Conservation (phyloP, 495 filamentous ascomycete genomes). For the Penicillium robsamsonii region DNA sequence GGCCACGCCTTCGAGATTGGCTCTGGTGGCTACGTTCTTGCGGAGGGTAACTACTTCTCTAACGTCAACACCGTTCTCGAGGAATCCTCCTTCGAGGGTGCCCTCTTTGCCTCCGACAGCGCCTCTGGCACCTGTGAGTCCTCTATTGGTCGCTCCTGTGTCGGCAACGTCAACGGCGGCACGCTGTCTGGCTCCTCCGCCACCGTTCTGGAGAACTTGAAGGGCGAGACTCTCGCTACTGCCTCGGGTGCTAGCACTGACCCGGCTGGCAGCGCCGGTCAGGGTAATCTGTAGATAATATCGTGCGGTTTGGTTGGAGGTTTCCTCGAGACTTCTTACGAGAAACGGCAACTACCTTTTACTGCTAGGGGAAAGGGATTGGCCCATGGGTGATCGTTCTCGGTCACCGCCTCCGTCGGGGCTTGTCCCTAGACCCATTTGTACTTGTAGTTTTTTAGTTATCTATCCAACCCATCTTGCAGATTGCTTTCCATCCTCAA, state of each 20-base stretch:
- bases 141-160: slow-evolving; percentile 10
- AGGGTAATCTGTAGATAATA: slow-evolving; percentile 11
- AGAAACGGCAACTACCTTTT: not conserved
- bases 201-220: slow-evolving; percentile 6
- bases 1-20: slow-evolving; percentile 41
- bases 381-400: too few species aligned
- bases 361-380: too few species aligned
- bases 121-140: slow-evolving; percentile 3
- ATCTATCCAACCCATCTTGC: too few species aligned
- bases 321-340: not conserved
- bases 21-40: slow-evolving; percentile 6
- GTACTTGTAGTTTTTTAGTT: too few species aligned
- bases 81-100: not conserved
- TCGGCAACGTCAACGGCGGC: slow-evolving; percentile 6
- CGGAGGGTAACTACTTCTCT: slow-evolving; percentile 12
- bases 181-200: slow-evolving; percentile 2
- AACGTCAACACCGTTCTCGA: slow-evolving; percentile 2
- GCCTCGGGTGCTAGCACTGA: slow-evolving; percentile 9
- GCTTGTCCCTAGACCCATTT: too few species aligned
- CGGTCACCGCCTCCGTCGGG: too few species aligned
- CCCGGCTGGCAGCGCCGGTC: slow-evolving; percentile 10
- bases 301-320: not conserved
- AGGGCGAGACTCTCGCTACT: slow-evolving; percentile 6
- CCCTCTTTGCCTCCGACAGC: slow-evolving; percentile 2
- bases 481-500: too few species aligned